Percentiles rank a stretch among this genome's conserved stretches.
These are phyloP conservation scores for Blumeria graminis DNA, from an alignment of 2,329 filamentous ascomycete genomes.

Conservation along the genomic window DNA sequence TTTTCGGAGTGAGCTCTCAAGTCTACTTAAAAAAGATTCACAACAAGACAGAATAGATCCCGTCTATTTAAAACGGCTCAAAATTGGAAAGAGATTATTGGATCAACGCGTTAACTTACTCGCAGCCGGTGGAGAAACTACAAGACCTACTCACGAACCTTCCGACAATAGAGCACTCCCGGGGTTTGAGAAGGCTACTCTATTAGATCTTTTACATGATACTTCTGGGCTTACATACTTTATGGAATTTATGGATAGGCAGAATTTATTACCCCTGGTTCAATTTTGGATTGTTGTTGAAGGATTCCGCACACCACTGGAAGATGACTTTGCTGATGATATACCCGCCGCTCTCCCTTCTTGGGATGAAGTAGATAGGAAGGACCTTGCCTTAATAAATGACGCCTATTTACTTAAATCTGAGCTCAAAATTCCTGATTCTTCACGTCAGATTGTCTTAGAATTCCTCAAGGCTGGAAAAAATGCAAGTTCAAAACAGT, in stretches of 20 bases:
- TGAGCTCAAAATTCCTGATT: conserved; percentile 53
- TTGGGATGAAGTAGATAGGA: conserved; percentile 66
- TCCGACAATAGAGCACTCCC: conserved; percentile 21
- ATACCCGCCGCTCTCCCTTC: conserved; percentile 34
- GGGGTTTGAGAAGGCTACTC: conserved; percentile 45
- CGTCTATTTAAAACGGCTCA: conserved; percentile 66
- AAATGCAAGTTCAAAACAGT: conserved; percentile 54
- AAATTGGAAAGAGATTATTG: conserved; percentile 73
- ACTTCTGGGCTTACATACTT: conserved; percentile 86
- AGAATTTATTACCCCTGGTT: conserved; percentile 63
- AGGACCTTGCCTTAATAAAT: conserved; percentile 75
- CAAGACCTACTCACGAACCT: conserved; percentile 7
- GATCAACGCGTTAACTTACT: conserved; percentile 76
- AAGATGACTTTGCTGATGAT: conserved; percentile 53
- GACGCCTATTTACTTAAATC: conserved; percentile 67
- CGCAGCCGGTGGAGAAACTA: conserved; percentile 34
- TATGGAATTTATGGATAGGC: conserved; percentile 98
- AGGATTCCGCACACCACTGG: conserved; percentile 79
- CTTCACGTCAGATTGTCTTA: conserved; percentile 44
- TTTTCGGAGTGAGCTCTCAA: conserved; percentile 77
- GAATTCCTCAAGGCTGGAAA: conserved; percentile 59
- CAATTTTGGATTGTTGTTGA: conserved; percentile 98
- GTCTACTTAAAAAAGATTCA: conserved; percentile 70
- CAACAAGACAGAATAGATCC: conserved; percentile 57
- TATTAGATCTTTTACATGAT: conserved; percentile 73